Base-by-base conservation (phyloP, 108 stramenopile species). In the Licmophora abbreviata region DNA sequence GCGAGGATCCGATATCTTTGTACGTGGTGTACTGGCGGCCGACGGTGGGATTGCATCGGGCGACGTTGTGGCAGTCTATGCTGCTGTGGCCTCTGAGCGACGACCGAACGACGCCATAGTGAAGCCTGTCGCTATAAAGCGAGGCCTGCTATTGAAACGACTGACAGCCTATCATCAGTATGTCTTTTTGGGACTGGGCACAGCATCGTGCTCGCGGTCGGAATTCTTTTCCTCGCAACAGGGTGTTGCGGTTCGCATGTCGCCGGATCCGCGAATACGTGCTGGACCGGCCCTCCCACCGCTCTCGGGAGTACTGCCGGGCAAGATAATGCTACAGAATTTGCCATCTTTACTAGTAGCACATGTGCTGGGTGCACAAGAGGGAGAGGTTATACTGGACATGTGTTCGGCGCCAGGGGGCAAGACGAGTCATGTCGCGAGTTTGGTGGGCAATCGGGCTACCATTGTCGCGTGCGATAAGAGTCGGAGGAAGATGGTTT, bases 321-420 rank as follows among this genome's bases (percentile, higher is more conserved):
- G 63, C 11, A 62, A 72, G 41, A 63, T 77, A 63, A 63, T 71
- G 54, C 44, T 79, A 3, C 86, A 88, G 58, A 88, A 88, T 57
- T 56, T 88, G 8, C 86, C 86, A 29, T 88, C 86, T 0, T 42
- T 81, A 12, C 35, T 77, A 17, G 84, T 86, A n/a, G 77, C 44
- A 17, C 74, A 74, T 45, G 93, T 86, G 0, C 71, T 97, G 6
- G 70, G 73, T 51, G 87, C 94, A 1, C 57, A 78, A 58, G 76
- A 78, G 27, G 76, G 73, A 28, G 87, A 95, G 49, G 55, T 75
- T 5, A 74, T 95, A 44, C 51, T 94, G 29, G 96, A 95, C 55
- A 81, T 97, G 90, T 89, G 88, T 32, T 56, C 73, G 25, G 96
- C 96, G 7, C 96, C 96, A 1, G 96, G 96, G 6, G 96, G 96